A percentile compares a stretch with the other conserved stretches of the same genome.
Evolutionary conservation across 1,139 yeast genomes (phyloP).

Genomic region (Yamadazyma spencermartinsiae): DNA sequence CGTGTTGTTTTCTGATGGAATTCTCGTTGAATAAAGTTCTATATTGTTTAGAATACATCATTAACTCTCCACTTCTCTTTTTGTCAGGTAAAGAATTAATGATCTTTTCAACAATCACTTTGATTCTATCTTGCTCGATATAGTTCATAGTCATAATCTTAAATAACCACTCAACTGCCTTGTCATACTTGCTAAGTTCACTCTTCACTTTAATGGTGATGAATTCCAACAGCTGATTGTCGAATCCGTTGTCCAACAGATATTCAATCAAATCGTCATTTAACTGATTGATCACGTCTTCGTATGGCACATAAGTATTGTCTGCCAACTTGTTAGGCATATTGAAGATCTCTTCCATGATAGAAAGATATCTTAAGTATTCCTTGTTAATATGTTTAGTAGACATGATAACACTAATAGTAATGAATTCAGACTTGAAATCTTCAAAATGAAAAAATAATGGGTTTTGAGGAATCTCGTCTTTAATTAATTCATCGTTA

Average conservation of each 20-base stretch:
- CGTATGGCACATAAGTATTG: conserved; percentile 55
- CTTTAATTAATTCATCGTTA: conserved; percentile 29
- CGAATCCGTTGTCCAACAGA: conserved; percentile 56
- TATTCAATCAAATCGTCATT: conserved; percentile 72
- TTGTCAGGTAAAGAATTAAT: conserved; percentile 74
- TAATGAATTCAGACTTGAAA: conserved; percentile 76
- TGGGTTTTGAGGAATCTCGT: conserved; percentile 54
- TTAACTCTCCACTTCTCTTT: conserved; percentile 75
- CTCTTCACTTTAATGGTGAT: conserved; percentile 63
- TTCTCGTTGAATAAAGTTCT: conserved; percentile 54
- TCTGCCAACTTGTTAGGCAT: conserved; percentile 69
- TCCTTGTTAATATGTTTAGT: conserved; percentile 58
- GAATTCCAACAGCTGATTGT: conserved; percentile 64
- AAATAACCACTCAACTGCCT: conserved; percentile 75
- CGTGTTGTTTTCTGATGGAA: conserved; percentile 68
- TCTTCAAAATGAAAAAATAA: conserved; percentile 77
- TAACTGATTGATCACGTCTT: conserved; percentile 69
- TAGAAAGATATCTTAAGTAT: conserved; percentile 64
- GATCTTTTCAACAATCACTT: conserved; percentile 70
- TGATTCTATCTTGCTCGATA: conserved; percentile 73
- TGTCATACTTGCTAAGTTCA: conserved; percentile 58
- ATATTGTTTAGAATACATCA: conserved; percentile 64
- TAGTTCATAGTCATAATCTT: conserved; percentile 63
- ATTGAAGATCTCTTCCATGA: conserved; percentile 65
- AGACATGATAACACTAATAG: conserved; percentile 66